Base-by-base conservation (phyloP, 2,329 filamentous ascomycete species). In the Penicillium brasilianum region DNA sequence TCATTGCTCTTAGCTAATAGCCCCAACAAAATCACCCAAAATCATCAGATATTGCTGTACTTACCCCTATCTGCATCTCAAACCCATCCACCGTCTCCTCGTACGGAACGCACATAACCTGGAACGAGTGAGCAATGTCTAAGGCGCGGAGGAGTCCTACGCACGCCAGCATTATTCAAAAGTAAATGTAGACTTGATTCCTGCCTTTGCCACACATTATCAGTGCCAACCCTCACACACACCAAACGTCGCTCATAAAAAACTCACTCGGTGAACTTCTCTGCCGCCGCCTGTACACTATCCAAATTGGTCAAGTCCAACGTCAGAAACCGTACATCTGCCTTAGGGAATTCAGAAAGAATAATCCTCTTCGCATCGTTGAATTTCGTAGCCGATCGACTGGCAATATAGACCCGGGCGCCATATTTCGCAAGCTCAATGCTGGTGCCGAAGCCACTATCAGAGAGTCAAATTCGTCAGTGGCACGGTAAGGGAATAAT, bases 361-460 rank as follows among this genome's bases (percentile, higher is more conserved):
- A 56, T 52, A n/a, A n/a, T n/a, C n/a, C 70, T 64, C 61, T 76
- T 73, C n/a, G 76, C 68, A 54, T 62, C 61, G 22, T 51, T 57
- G 25, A 71, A 78, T 57, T 79, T 80, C 18, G 70, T 59, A 22
- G 58, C 41, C n/a, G 73, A 77, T n/a, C 78, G 71, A 13, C 30
- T 43, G 16, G 49, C 32, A 14, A 80, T 70, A 64, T 80, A 80
- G n/a, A 80, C 78, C 48, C 74, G 74, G 37, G 77, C 78, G 41
- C 75, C 76, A 34, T 76, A 75, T 46, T 67, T 58, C 49, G 77
- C 78, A 18, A 80, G 72, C 11, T 70, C 71, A 18, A 72, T 64
- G 14, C 78, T 76, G 14, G 77, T 81, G 44, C 72, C 62, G 34
- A 74, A 74, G 30, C 77, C 78, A 11, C 59, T 61, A 13, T n/a